These are phyloP conservation scores for Fraxinus ornus DNA, from an alignment of 305 asterid genomes.

Conservation along the genomic window DNA sequence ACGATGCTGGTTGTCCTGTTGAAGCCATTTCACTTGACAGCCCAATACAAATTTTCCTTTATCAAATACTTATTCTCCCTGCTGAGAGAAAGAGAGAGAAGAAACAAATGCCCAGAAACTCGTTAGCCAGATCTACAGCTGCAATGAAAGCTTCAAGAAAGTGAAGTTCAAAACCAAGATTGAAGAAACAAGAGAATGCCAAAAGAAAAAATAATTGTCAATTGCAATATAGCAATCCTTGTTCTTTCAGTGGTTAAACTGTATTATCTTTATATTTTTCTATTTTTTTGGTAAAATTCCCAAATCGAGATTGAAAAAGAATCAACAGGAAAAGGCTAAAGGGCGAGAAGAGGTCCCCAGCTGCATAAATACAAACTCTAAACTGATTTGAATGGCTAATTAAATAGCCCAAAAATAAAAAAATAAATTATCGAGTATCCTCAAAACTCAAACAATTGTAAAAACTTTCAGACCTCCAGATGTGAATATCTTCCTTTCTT, in stretches of 20 bases:
- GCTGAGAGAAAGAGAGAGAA: background rate
- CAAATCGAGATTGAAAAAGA: background rate
- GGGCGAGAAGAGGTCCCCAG: background rate
- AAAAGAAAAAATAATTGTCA: background rate
- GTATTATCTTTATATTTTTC: background rate
- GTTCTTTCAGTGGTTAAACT: background rate
- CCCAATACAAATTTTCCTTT: constrained; percentile 6
- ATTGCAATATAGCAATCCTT: background rate
- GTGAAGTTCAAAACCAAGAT: background rate
- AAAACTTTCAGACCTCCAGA: background rate
- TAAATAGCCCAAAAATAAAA: background rate
- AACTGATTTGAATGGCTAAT: background rate
- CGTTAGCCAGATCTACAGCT: background rate
- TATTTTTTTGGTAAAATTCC: background rate
- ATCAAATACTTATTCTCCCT: constrained; percentile 10
- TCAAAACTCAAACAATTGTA: background rate
- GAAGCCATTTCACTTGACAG: constrained; percentile 52
- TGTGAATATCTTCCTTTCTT: background rate
- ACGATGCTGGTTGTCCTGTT: constrained; percentile 42
- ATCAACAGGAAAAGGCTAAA: background rate
- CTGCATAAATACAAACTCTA: background rate
- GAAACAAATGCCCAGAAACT: background rate
- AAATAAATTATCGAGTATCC: background rate
- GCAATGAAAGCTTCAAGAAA: background rate
- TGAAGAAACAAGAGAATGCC: background rate